Evolutionary conservation across 2,329 filamentous ascomycete species (phyloP).

Genomic region (Neonectria sp.): DNA sequence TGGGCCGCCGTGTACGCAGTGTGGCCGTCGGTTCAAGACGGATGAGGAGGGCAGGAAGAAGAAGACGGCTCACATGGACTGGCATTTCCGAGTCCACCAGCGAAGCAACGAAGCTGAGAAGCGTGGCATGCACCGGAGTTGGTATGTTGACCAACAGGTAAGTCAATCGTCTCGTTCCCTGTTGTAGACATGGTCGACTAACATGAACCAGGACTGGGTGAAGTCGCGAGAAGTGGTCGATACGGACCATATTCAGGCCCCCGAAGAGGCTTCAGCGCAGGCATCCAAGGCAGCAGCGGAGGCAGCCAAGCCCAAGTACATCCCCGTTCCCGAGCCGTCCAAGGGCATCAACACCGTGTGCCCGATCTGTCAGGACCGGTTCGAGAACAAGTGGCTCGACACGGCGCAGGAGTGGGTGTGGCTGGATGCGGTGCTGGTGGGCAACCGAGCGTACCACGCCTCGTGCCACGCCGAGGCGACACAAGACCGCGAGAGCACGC

Average conservation of each 20-base stretch:
- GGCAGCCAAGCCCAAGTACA: conserved; percentile 74
- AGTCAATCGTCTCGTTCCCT: conserved; percentile 48
- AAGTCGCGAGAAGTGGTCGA: conserved; percentile 86
- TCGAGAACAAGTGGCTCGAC: conserved; percentile 92
- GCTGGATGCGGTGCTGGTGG: conserved; percentile 87
- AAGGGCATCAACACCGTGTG: conserved; percentile 83
- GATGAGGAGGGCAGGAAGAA: conserved; percentile 85
- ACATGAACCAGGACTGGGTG: conserved; percentile 83
- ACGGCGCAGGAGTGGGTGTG: conserved; percentile 98
- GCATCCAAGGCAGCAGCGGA: conserved; percentile 56
- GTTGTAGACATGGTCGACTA: conserved; percentile 35
- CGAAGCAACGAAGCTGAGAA: conserved; percentile 89
- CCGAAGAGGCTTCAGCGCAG: conserved; percentile 52
- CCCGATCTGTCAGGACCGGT: conserved; percentile 95
- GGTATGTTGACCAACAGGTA: conserved; percentile 93
- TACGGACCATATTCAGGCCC: conserved; percentile 61
- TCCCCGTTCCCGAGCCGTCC: conserved; percentile 86
- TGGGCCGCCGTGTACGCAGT: conserved; percentile 91
- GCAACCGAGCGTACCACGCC: conserved; percentile 87
- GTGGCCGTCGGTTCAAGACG: conserved; percentile 86
- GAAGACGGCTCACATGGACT: conserved; percentile 95
- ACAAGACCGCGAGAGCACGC: conserved; percentile 70
- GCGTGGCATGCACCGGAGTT: conserved; percentile 90
- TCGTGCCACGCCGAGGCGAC: conserved; percentile 90
- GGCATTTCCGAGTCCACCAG: conserved; percentile 96